These are phyloP conservation scores for Colletotrichum scovillei DNA, from an alignment of 2,329 filamentous ascomycete genomes.

Conservation along the genomic window DNA sequence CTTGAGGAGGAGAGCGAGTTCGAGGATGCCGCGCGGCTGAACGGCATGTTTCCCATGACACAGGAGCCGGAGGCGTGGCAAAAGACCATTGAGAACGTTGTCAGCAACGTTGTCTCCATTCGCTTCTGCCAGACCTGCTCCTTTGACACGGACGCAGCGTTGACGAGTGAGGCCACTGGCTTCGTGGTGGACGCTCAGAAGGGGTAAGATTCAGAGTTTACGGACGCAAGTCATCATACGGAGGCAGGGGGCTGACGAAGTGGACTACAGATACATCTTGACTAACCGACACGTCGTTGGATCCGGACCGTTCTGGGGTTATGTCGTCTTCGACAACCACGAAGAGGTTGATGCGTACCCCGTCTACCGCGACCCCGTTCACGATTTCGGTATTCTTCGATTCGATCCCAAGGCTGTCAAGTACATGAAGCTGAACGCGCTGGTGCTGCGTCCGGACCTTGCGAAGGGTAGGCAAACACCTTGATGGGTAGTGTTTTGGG, in stretches of 20 bases:
- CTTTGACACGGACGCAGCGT: constrained; percentile 95
- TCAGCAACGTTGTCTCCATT: constrained; percentile 97
- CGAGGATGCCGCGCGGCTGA: constrained; percentile 47
- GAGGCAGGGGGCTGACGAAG: background rate
- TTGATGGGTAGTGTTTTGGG: constrained; percentile 21
- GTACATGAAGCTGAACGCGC: constrained; percentile 89
- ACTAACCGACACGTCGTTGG: constrained; percentile 95
- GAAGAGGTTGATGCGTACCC: constrained; percentile 96
- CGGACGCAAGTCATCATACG: background rate
- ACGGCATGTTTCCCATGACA: constrained; percentile 32
- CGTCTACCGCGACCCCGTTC: constrained; percentile 96
- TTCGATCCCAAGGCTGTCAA: constrained; percentile 97
- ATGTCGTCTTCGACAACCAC: constrained; percentile 98
- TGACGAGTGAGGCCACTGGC: constrained; percentile 95
- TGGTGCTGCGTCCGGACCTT: constrained; percentile 85
- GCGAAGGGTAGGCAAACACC: constrained; percentile 66
- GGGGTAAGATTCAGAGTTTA: constrained; percentile 66
- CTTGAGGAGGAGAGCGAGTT: constrained; percentile 53
- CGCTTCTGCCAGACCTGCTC: constrained; percentile 98
- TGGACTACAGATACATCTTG: constrained; percentile 72
- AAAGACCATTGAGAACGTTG: constrained; percentile 91
- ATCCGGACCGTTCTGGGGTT: constrained; percentile 96
- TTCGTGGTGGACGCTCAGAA: constrained; percentile 96
- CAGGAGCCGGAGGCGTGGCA: constrained; percentile 78
- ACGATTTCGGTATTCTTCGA: constrained; percentile 96